Evolutionary conservation across 2,329 filamentous ascomycete genomes (phyloP), one percentile per base, ranked within the genome.

Genomic region (Ceratocystis papillata): DNA sequence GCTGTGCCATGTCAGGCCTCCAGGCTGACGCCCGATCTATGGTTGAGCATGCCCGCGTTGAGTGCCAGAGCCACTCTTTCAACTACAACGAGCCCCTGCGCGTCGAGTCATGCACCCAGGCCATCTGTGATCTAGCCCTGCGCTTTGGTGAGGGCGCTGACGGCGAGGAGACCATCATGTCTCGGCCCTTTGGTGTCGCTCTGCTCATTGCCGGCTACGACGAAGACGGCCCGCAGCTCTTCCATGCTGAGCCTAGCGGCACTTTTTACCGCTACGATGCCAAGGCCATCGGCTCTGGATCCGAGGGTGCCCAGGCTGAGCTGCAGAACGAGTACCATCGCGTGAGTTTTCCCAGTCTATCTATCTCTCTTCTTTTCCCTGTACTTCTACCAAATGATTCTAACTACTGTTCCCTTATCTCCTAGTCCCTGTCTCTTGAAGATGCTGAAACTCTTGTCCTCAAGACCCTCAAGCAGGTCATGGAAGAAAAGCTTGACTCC

Each of bases 201-300:
- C 81, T 99, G 74, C 80, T 99, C 77, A 96, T 99, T 77, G 94
- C 94, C 44, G 94, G 94, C 67, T 96, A 91, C 77, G 94, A 99
- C 76, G 93, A 97, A 81, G 90, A 97, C 75, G 94, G 94, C 15
- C 94, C 94, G 69, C 90, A 92, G 76, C 82, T 99, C 81, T 99
- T 96, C 79, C 94, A 99, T 76, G 94, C 94, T 70, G 94, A 99
- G 79, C 94, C 94, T 50, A 96, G 90, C 71, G 94, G 94, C 70
- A 99, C 94, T 61, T 99, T 99, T 77, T 99, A 99, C 80, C 88
- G 93, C 74, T 99, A 99, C 78, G 94, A 99, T 75, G 94, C 94
- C 71, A 99, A 99, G 80, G 94, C 94, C 68, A 99, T 99, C 74
- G 94, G 94, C 55, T 96, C 92, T 62, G 94, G 94, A 71, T 96